Evolutionary conservation across 169 alveolate genomes (phyloP), one percentile per base, ranked within the genome.

Genomic region (Babesia bigemina): DNA sequence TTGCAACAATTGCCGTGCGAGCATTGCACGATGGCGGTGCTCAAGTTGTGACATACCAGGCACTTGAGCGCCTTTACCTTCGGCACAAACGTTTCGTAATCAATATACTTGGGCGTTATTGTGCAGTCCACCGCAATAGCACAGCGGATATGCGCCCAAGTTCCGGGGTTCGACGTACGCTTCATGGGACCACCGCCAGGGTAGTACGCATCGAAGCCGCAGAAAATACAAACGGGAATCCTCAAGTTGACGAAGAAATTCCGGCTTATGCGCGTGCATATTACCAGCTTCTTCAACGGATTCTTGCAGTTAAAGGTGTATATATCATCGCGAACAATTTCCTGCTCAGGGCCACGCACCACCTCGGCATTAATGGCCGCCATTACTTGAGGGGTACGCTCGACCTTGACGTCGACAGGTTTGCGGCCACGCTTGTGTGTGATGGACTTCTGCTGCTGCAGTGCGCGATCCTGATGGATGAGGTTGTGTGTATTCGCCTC

Each of bases 111-210:
- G 21, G 81, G 90, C 61, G 76, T 86, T 49, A 65, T 69, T 36
- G 73, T 70, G 44, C 88, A 74, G 33, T 90, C 94, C 36, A 85
- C 79, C 21, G 87, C 84, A 39, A 84, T 21, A 4, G 94, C 94
- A 55, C 94, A 90, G 13, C 88, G 82, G n/a, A 90, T 75, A 58
- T 90, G 94, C 7, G 90, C 91, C 94, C 94, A 90, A 36, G 88
- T 75, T 24, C 90, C 90, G 52, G 79, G 75, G 53, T 86, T 86
- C 8, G 84, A 77, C 6, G 94, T 90, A 56, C 90, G 78, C 58
- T 86, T 85, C 73, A 86, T 86, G 4, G 94, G 94, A 2, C 94
- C 94, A 2, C 94, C 94, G 9, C 92, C 94, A 28, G 87, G 75
- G 76, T 78, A 82, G 70, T 74, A 86, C 11, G 92, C 87, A 69